These are phyloP conservation scores for Coemansia sp. DNA, from an alignment of 192 early-diverging fungal genomes.

Conservation along the genomic window DNA sequence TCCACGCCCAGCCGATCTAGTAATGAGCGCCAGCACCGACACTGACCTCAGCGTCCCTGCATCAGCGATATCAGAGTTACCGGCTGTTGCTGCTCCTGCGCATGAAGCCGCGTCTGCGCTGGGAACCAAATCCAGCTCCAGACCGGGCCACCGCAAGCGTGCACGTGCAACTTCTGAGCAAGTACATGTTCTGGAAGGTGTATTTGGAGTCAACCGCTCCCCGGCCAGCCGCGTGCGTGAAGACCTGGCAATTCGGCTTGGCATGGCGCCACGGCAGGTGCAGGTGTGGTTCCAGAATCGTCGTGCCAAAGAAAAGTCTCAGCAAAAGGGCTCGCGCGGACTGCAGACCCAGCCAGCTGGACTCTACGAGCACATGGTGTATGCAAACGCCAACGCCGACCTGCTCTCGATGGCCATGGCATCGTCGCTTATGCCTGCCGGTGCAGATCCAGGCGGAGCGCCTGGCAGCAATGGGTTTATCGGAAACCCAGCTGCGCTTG, in stretches of 20 bases:
- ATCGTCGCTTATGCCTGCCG: slow-evolving; percentile 25
- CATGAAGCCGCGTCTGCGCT: not conserved
- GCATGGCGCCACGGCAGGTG: slow-evolving; percentile 73
- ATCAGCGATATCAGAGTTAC: not conserved
- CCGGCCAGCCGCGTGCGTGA: slow-evolving; percentile 66
- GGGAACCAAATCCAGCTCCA: slow-evolving; percentile 18
- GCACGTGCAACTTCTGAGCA: slow-evolving; percentile 72
- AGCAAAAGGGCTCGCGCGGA: slow-evolving; percentile 44
- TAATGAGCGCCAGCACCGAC: slow-evolving; percentile 6
- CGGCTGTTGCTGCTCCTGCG: not conserved
- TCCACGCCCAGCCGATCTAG: slow-evolving; percentile 1
- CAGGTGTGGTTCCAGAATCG: slow-evolving; percentile 89
- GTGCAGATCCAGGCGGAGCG: slow-evolving; percentile 6
- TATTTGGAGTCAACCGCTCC: slow-evolving; percentile 69
- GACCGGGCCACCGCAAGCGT: slow-evolving; percentile 57
- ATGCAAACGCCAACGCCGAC: slow-evolving; percentile 26
- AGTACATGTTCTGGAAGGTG: slow-evolving; percentile 67
- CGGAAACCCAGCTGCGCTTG: slow-evolving; percentile 10
- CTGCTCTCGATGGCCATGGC: slow-evolving; percentile 42
- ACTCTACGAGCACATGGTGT: slow-evolving; percentile 34
- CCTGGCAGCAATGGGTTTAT: slow-evolving; percentile 11
- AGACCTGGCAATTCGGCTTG: slow-evolving; percentile 62
- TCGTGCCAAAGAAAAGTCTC: slow-evolving; percentile 75
- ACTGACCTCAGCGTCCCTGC: slow-evolving; percentile 7
- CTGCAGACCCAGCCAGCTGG: slow-evolving; percentile 29